Percentiles rank a stretch among this genome's conserved stretches.
These are phyloP conservation scores for Aspergillus spinulosporus DNA, from an alignment of 2,329 filamentous ascomycete genomes.

Conservation along the genomic window DNA sequence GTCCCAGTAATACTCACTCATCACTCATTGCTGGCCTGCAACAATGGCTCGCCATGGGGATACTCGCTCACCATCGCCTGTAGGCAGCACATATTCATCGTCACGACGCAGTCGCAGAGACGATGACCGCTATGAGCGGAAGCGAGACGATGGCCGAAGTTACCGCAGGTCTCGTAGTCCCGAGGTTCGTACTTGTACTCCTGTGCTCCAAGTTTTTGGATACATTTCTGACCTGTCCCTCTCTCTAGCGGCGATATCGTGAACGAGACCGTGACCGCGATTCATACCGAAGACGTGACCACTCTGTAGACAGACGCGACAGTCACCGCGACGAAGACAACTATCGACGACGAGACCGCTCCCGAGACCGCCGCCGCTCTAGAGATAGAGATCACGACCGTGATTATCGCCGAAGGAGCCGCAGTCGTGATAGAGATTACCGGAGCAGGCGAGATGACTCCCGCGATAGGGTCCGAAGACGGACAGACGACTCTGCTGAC, in stretches of 20 bases:
- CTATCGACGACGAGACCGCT: constrained; percentile 64
- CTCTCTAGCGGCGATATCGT: constrained; percentile 53
- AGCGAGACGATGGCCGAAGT: constrained; percentile 52
- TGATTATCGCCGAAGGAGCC: constrained; percentile 62
- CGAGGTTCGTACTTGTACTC: constrained; percentile 41
- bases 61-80: constrained; percentile 86
- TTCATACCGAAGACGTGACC: constrained; percentile 66
- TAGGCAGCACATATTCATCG: constrained; percentile 77
- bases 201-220: not conserved
- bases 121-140: constrained; percentile 54
- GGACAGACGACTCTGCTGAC: constrained; percentile 71
- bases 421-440: constrained; percentile 69
- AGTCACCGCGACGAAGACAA: constrained; percentile 59
- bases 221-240: constrained; percentile 16
- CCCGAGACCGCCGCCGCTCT: constrained; percentile 65
- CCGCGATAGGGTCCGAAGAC: constrained; percentile 63
- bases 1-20: constrained; percentile 42
- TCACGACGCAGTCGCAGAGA: constrained; percentile 63
- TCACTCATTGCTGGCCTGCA: constrained; percentile 55
- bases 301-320: constrained; percentile 58
- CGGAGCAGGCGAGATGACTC: constrained; percentile 72
- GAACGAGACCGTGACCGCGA: constrained; percentile 57
- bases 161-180: constrained; percentile 51
- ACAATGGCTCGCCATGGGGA: constrained; percentile 63
- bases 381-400: constrained; percentile 57